A percentile compares a stretch with the other conserved stretches of the same genome.
These are phyloP conservation scores for Aquilaria sinensis DNA, from an alignment of 345 rosid genomes.

Conservation along the genomic window DNA sequence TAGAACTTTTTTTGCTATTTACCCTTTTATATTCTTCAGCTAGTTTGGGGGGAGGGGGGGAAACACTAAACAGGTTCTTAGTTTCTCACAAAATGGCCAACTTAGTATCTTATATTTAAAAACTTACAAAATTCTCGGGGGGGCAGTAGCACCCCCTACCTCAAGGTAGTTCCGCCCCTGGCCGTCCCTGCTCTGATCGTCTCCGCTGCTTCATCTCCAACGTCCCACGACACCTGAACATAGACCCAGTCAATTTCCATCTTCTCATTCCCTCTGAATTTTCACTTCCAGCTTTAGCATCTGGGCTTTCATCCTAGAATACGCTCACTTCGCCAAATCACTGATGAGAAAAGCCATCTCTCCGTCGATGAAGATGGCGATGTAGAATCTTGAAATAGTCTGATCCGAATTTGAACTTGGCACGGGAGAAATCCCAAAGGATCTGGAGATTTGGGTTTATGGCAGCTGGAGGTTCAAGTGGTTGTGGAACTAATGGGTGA, in stretches of 20 bases:
- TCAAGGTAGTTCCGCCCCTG: too few relatives aligned
- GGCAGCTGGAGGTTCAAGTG: constrained; percentile 56
- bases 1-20: too few relatives aligned
- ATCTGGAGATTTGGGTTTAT: constrained; percentile 24
- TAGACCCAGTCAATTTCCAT: constrained; percentile 65
- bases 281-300: constrained; percentile 62
- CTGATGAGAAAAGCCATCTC: constrained; percentile 69
- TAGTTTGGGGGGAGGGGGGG: too few relatives aligned
- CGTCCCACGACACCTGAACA: constrained; percentile 88
- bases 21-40: too few relatives aligned
- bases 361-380: constrained; percentile 67
- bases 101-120: too few relatives aligned
- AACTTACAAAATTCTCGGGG: too few relatives aligned
- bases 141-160: too few relatives aligned
- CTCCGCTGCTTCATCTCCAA: constrained; percentile 4
- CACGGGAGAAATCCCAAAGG: too few relatives aligned
- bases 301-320: constrained; percentile 38
- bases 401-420: constrained; percentile 49
- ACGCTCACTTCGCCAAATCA: constrained; percentile 55
- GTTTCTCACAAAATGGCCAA: too few relatives aligned
- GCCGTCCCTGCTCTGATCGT: too few relatives aligned
- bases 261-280: constrained; percentile 83
- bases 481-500: constrained; percentile 58
- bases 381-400: constrained; percentile 76
- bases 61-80: too few relatives aligned